Conservation (phyloP, 2,329 filamentous ascomycete genomes). For the Hysterium pulicare region DNA sequence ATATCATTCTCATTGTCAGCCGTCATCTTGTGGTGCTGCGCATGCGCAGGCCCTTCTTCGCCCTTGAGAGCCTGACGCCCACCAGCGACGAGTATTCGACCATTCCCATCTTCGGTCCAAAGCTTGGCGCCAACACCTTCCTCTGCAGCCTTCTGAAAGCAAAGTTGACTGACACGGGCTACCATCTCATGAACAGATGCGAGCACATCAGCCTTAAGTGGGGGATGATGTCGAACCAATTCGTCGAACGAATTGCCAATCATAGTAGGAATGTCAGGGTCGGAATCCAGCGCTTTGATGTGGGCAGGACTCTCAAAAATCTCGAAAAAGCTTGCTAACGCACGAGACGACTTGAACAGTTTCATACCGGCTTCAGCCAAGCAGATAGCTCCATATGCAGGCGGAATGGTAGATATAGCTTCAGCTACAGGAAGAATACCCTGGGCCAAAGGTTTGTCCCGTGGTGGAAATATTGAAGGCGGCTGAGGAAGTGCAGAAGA, state of each 20-base stretch:
- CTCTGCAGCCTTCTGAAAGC: constrained; percentile 64
- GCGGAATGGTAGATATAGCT: constrained; percentile 80
- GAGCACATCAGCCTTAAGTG: constrained; percentile 74
- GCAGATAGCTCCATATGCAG: constrained; percentile 89
- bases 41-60: constrained; percentile 35
- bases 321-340: constrained; percentile 83
- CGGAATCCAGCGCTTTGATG: constrained; percentile 76
- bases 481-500: constrained; percentile 7
- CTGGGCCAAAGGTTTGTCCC: constrained; percentile 47
- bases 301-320: constrained; percentile 95
- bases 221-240: constrained; percentile 86
- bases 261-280: constrained; percentile 66
- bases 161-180: constrained; percentile 72
- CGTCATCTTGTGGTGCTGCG: constrained; percentile 12
- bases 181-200: constrained; percentile 88
- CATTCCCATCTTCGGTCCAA: constrained; percentile 58
- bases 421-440: constrained; percentile 86
- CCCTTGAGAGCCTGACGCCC: constrained; percentile 46
- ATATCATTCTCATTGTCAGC: constrained; percentile 48
- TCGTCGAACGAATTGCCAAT: constrained; percentile 90
- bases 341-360: constrained; percentile 78
- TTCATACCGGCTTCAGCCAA: constrained; percentile 84
- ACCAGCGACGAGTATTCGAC: constrained; percentile 59
- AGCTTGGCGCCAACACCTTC: constrained; percentile 77
- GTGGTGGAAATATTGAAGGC: constrained; percentile 20